Evolutionary conservation across 108 stramenopile species (phyloP).

Genomic region (Nitzschia sp.): DNA sequence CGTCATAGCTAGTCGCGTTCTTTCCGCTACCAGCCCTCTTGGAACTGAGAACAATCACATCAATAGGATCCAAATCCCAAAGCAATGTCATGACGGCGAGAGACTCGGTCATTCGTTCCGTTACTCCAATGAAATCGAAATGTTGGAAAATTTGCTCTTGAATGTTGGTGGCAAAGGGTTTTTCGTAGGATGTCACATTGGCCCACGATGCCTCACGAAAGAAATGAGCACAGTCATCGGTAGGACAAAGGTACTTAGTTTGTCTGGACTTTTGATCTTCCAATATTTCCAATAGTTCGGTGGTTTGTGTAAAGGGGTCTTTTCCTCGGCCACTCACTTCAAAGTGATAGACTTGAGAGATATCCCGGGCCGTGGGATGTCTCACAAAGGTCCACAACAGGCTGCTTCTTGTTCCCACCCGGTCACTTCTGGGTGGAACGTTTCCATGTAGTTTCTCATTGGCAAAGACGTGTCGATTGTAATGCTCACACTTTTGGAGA

Average conservation of each 20-base stretch:
- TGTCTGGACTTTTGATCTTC: background rate
- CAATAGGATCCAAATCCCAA: constrained; percentile 8
- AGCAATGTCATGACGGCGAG: constrained; percentile 21
- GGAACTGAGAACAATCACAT: constrained; percentile 14
- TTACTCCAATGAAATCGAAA: constrained; percentile 36
- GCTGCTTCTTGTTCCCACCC: background rate
- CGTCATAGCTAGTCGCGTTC: too few relatives aligned
- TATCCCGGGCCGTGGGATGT: constrained; percentile 38
- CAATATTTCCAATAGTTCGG: constrained; percentile 7
- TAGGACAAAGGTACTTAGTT: background rate
- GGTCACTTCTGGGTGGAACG: background rate
- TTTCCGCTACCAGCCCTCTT: constrained; percentile 15
- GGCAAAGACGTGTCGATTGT: constrained; percentile 4
- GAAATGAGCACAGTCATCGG: background rate
- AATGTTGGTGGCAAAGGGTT: background rate
- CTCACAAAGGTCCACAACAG: constrained; percentile 42
- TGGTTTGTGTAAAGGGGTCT: constrained; percentile 14
- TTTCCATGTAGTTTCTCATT: constrained; percentile 1
- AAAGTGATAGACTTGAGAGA: constrained; percentile 47
- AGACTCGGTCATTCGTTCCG: constrained; percentile 34
- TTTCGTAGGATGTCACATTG: too few relatives aligned
- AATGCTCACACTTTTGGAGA: background rate
- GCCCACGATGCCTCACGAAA: background rate
- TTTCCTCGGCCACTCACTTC: constrained; percentile 25
- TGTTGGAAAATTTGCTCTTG: constrained; percentile 6